Base-by-base conservation (phyloP, 306 rosid species). In the Sesbania bispinosa region DNA sequence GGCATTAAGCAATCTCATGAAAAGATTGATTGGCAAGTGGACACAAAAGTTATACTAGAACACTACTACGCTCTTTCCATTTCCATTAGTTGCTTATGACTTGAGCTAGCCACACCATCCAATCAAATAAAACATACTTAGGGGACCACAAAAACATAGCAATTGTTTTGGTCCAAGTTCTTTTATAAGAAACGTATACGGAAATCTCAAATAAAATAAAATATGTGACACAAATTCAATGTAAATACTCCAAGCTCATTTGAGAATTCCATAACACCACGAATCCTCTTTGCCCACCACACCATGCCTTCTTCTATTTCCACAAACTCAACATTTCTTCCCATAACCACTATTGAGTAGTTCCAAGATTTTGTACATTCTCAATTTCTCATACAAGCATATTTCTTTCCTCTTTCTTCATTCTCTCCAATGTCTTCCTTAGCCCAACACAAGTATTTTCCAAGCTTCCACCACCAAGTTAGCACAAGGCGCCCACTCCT, bases 351-450 rank as follows among this genome's bases (percentile, higher is more conserved):
- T n/a, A n/a, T 69, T 62, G 35, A 54, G 10, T 53, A 36, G 15
- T 18, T 23, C 43, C 45, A 41, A 19, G n/a, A 0, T 4, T 62
- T 41, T 69, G 29, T 16, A 60, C n/a, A n/a, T n/a, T 36, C 41
- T 4, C 15, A 42, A n/a, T 38, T 33, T 29, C 54, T 58, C 26
- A 55, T 38, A 30, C 30, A 19, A 21, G 3, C 36, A n/a, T n/a
- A 20, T 64, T 19, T 77, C 69, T 13, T 59, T 79, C 69, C 46
- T n/a, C n/a, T n/a, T n/a, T 81, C 71, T 39, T 60, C 18, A 33
- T 16, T 57, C 26, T 50, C 54, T 70, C 24, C 71, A 67, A 87
- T 92, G 97, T 79, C 86, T n/a, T 85, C 84, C 88, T 60, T 87
- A n/a, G 76, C 82, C 63, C 89, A 84, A 71, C 81, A 68, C 80